Base-by-base conservation (phyloP, 495 filamentous ascomycete genomes). In the Penicillium tannophilum region DNA sequence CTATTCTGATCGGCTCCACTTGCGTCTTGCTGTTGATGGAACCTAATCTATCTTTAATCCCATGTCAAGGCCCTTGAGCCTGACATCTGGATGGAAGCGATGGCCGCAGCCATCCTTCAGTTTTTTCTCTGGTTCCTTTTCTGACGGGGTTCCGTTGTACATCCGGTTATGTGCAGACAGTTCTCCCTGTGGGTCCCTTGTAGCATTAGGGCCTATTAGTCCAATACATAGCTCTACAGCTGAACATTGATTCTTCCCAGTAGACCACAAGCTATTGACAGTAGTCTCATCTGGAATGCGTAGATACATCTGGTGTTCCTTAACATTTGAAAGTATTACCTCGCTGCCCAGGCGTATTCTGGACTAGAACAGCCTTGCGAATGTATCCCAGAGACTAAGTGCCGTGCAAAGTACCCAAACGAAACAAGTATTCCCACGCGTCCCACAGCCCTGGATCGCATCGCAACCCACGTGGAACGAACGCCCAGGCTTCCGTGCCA, bases 101-200 rank as follows among this genome's bases (percentile, higher is more conserved):
- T 45, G 47, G 45, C 42, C 51, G 31, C 56, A 51, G 35, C 46
- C 54, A 57, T 20, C 31, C 53, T 39, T 43, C n/a, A 14, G 26
- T 31, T 28, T 39, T 35, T 23, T 49, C 17, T 45, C 17, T 49
- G 23, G 16, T 42, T 47, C 55, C 46, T 55, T 20, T 19, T 53
- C 42, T 60, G 52, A 52, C 26, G 55, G 55, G 58, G 14, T 41
- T 55, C 55, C 54, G 58, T 44, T 47, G 64, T 59, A 56, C 64
- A 67, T 67, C 64, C 44, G 64, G 64, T 64, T 31, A 67, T 67
- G 64, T 61, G 61, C 63, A 54, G n/a, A 11, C 54, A 55, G 56
- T 58, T 28, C 46, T 26, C 20, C 44, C 49, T 47, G 12, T 47
- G 30, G 26, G 42, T 14, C 17, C 53, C 28, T 55, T 47, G 39